Evolutionary conservation across 768 basidiomycete genomes (phyloP), one percentile per base, ranked within the genome.

Genomic region (Boletus reticulatus): DNA sequence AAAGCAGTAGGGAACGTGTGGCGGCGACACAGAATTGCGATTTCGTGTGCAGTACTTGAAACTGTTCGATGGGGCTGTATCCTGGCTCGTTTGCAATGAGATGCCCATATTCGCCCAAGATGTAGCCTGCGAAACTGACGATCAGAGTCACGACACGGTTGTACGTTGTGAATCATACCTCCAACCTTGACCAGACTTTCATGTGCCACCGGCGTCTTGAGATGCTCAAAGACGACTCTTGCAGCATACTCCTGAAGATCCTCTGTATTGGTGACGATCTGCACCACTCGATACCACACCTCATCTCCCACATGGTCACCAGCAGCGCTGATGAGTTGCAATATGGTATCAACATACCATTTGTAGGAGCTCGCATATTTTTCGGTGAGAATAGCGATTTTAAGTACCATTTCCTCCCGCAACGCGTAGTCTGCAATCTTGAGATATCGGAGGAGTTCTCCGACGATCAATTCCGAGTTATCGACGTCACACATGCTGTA

Each of bases 401-500:
- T 98, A 52, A 98, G 80, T 2, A 98, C 97, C 95, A 98, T 94
- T 73, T 99, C 95, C 75, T 99, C 97, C 43, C 97, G 82, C 32
- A 99, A 78, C 16, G 88, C 94, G 63, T 98, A 98, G 72, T 99
- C 97, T 8, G 97, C 97, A n/a, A 97, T 85, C 68, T 85, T 85
- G 55, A 99, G 83, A 72, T 98, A 99, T 53, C 91, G 85, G 52
- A 99, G 77, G 17, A 99, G 80, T 72, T 99, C 96, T 37, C 90
- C 95, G 34, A 99, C 97, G 64, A 98, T 94, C 58, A 92, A 76
- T 69, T 97, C 94, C 6, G 96, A 92, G 72, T 98, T 99, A 66
- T 92, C 89, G n/a, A 88, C 80, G 69, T 99, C 97, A 72, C 97
- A 98, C 97, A 99, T 99, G 75, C 94, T 96, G 74, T 98, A 98